Evolutionary conservation across 2,329 filamentous ascomycete species (phyloP).

Genomic region (Chaetoscypha palmicola): DNA sequence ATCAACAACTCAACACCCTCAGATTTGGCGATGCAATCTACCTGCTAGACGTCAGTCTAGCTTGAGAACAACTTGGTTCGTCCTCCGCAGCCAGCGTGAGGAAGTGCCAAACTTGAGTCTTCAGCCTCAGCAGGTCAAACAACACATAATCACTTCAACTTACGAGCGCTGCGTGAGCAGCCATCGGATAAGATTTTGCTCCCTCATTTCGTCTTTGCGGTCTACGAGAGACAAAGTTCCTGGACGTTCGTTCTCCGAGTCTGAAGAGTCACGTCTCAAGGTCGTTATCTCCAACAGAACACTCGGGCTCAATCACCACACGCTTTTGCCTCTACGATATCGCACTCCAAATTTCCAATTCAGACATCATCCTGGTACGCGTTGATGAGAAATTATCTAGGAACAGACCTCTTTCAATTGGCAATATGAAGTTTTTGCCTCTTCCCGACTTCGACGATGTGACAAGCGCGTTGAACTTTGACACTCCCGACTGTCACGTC

Average conservation of each 20-base stretch:
- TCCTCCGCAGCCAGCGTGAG: slow-evolving; percentile 40
- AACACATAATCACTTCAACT: slow-evolving; percentile 14
- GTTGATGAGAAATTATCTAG: slow-evolving; percentile 25
- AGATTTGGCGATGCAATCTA: slow-evolving; percentile 24
- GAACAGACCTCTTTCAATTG: slow-evolving; percentile 17
- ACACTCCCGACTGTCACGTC: slow-evolving; percentile 86
- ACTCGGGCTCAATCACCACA: slow-evolving; percentile 29
- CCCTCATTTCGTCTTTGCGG: slow-evolving; percentile 6
- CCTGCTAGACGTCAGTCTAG: slow-evolving; percentile 42
- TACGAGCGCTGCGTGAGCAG: slow-evolving; percentile 18
- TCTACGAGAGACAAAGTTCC: slow-evolving; percentile 27
- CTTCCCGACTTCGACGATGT: slow-evolving; percentile 87
- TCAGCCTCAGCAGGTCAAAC: slow-evolving; percentile 33
- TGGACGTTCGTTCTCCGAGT: slow-evolving; percentile 30
- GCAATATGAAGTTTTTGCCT: slow-evolving; percentile 69
- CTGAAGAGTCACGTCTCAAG: slow-evolving; percentile 29
- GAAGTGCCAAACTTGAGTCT: slow-evolving; percentile 37
- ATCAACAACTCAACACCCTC: slow-evolving; percentile 11
- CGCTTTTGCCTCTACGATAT: slow-evolving; percentile 25
- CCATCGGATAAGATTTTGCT: slow-evolving; percentile 6
- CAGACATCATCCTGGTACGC: slow-evolving; percentile 12
- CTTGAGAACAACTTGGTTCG: slow-evolving; percentile 34
- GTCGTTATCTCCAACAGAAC: slow-evolving; percentile 27
- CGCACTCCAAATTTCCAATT: slow-evolving; percentile 17
- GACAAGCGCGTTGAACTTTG: slow-evolving; percentile 89